Conservation (phyloP, 345 rosid species). For the Eucalyptus marginata region DNA sequence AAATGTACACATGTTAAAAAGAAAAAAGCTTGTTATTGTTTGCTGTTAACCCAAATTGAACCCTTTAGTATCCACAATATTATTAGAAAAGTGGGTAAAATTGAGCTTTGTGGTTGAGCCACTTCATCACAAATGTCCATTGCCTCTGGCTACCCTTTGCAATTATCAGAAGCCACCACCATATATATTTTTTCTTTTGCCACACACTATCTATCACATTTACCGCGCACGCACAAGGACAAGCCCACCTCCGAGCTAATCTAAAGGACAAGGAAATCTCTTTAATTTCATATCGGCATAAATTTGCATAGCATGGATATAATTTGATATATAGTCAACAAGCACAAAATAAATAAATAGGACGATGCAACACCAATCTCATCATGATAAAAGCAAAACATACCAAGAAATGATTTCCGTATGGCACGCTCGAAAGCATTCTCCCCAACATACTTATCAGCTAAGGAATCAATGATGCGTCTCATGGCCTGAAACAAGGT, state of each 20-base stretch:
- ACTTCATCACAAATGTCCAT: not conserved
- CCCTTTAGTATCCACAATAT: not conserved
- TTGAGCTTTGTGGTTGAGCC: not conserved
- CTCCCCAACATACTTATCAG: slow-evolving; percentile 38
- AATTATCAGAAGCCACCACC: not conserved
- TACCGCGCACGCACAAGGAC: too few species aligned
- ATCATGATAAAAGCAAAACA: not conserved
- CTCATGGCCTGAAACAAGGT: slow-evolving; percentile 94
- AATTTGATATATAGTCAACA: not conserved
- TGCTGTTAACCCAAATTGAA: not conserved
- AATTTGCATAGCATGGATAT: not conserved
- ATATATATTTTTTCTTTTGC: not conserved
- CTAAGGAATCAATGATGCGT: slow-evolving; percentile 62
- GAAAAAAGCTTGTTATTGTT: not conserved
- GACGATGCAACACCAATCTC: not conserved
- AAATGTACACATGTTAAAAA: not conserved
- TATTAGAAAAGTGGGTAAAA: too few species aligned
- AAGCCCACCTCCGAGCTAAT: accelerated
- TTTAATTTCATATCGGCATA: not conserved
- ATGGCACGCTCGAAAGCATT: slow-evolving; percentile 65
- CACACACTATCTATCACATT: too few species aligned
- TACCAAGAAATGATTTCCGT: slow-evolving; percentile 86
- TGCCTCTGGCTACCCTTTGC: not conserved
- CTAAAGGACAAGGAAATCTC: not conserved
- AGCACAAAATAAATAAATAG: not conserved